Base-by-base conservation (phyloP, 352 stramenopile species). In the Phytophthora cactorum region DNA sequence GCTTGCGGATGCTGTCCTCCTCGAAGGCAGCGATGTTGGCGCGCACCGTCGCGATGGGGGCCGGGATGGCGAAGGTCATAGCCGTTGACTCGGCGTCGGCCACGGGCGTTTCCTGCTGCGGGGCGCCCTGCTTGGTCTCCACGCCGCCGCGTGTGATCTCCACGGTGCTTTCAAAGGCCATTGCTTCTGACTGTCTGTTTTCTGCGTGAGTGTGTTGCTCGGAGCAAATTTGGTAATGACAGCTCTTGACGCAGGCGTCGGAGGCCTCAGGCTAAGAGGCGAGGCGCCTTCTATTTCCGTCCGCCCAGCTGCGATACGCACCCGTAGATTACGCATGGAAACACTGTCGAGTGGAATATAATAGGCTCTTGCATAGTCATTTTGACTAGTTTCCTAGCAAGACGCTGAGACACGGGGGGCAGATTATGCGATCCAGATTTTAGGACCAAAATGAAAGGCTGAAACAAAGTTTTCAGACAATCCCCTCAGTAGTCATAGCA, bases 131-230 rank as follows among this genome's bases (percentile, higher is more conserved):
- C 57, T 82, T 83, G 45, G 77, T 79, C 52, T 77, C 69, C 8
- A 75, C 60, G 34, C 63, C 59, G 61, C 67, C 69, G 69, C 72
- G 70, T 27, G 81, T 76, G 61, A 89, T 67, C 41, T 90, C 75
- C 39, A 88, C 70, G 32, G 74, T 82, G 41, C 70, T 83, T 51
- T 72, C 72, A 59, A 90, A 77, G 25, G 83, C 75, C 81, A 87
- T 89, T 27, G 28, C 0, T 22, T 22, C 22, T 59, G 66, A 28
- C 28, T 41, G 39, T 56, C 11, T 53, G 11, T 28, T 15, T 29
- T 38, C 29, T 38, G 31, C 6, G 39, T 57, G 17, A 2, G 32
- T 59, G 56, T 17, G 34, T 25, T 77, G 64, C n/a, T 63, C 7
- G 15, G 39, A 52, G 72, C 63, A 64, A 80, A 75, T 81, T 79